A percentile compares a stretch with the other conserved stretches of the same genome.
Conservation (phyloP, 2,329 filamentous ascomycete genomes). For the Aureobasidium lini region DNA sequence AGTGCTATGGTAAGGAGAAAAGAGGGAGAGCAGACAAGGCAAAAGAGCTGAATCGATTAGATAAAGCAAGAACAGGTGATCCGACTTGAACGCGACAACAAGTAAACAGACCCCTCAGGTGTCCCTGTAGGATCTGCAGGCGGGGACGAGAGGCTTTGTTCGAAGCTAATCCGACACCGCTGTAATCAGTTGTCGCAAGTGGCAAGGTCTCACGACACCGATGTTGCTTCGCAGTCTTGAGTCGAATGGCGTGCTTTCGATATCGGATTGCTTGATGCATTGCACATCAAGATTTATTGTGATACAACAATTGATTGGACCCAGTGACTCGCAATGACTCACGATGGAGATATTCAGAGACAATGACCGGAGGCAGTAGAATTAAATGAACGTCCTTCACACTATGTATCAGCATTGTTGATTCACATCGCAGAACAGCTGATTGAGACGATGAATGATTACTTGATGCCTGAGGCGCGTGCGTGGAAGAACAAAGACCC, state of each 20-base stretch:
- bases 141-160: neutral
- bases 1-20: neutral
- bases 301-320: neutral
- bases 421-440: neutral
- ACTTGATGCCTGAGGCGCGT: neutral
- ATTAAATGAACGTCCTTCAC: too few relatives aligned
- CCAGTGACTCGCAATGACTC: too few relatives aligned
- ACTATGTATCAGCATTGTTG: too few relatives aligned
- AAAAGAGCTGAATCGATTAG: neutral
- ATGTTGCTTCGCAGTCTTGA: neutral
- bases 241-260: neutral
- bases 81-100: neutral
- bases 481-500: neutral
- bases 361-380: too few relatives aligned
- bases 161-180: neutral
- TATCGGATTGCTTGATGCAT: neutral
- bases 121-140: constrained; percentile 2
- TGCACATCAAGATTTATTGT: neutral
- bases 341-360: too few relatives aligned
- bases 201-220: constrained; percentile 2
- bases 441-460: neutral
- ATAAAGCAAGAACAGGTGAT: neutral
- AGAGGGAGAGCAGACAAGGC: neutral
- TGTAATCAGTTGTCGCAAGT: neutral
- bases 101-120: neutral